phyloP scores from a whole-genome alignment of 139 green algal genomes.

The Micractinium conductrix region DNA sequence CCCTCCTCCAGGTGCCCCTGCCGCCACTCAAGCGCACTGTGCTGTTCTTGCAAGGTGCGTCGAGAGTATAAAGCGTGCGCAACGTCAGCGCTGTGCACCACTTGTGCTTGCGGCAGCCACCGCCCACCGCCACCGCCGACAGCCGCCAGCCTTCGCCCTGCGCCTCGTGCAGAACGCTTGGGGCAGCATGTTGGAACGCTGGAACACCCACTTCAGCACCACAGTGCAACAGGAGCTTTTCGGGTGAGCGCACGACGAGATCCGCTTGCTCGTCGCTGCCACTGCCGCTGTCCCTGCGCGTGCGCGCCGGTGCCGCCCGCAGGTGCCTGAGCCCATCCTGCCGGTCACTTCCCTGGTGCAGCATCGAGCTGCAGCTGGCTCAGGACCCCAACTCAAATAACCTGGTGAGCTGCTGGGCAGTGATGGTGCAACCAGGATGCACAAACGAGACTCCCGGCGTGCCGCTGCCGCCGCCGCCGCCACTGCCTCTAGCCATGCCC shows the following conservation, averaged over 20 bases:
- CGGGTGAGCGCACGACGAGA: constrained; percentile 19
- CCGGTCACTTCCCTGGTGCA: constrained; percentile 23
- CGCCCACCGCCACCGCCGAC: neutral
- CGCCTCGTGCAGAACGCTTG: neutral
- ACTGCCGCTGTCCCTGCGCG: neutral
- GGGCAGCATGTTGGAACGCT: constrained; percentile 52
- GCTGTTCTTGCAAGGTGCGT: no score
- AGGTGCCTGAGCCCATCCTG: neutral
- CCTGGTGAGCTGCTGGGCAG: no score
- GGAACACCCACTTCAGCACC: constrained; percentile 75
- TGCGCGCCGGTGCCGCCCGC: neutral
- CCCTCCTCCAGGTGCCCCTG: no score
- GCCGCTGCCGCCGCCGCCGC: no score
- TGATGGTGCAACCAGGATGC: no score
- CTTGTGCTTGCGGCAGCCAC: no score
- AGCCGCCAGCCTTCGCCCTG: neutral
- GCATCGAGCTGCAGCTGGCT: constrained; percentile 58
- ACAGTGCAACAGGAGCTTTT: constrained; percentile 72
- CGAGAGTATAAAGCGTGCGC: no score
- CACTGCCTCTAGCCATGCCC: no score
- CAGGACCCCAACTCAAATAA: constrained; percentile 86
- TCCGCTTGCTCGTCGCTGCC: neutral
- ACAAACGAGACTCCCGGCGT: no score
- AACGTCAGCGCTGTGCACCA: no score
- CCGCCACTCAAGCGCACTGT: no score